Evolutionary conservation across 768 basidiomycete genomes (phyloP).

Genomic region (Hericium alpestre): DNA sequence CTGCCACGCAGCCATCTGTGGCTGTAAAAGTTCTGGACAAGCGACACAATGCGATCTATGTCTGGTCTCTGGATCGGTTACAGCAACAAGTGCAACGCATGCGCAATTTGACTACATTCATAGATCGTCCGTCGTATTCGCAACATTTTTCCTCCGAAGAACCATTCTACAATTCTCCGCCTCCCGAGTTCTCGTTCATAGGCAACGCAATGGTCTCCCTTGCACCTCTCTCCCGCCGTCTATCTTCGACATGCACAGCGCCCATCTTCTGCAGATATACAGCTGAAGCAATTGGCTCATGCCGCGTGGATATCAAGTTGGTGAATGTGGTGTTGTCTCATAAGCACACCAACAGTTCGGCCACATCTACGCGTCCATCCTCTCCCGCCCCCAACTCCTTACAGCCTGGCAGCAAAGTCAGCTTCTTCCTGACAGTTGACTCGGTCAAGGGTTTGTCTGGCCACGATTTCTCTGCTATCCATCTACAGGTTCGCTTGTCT

Average conservation of each 20-base stretch:
- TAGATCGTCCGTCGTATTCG: conserved; percentile 86
- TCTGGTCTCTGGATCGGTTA: conserved; percentile 85
- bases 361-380: conserved; percentile 59
- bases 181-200: conserved; percentile 86
- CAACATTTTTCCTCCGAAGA: conserved; percentile 91
- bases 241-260: conserved; percentile 64
- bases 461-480: conserved; percentile 79
- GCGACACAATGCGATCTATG: conserved; percentile 75
- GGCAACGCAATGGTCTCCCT: conserved; percentile 80
- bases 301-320: conserved; percentile 76
- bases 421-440: conserved; percentile 80
- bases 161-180: conserved; percentile 83
- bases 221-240: conserved; percentile 64
- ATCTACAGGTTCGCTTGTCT: conserved; percentile 81
- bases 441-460: conserved; percentile 80
- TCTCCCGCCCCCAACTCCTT: conserved; percentile 63
- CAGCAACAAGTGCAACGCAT: conserved; percentile 85
- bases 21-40: conserved; percentile 89
- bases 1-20: conserved; percentile 70
- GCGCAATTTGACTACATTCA: conserved; percentile 84
- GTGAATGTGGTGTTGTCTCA: conserved; percentile 56
- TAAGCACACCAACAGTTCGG: conserved; percentile 50
- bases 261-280: conserved; percentile 94
- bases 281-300: conserved; percentile 90
- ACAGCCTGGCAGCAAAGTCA: conserved; percentile 70